phyloP scores from a whole-genome alignment of 306 rosid species.

The Lotus japonicus region DNA sequence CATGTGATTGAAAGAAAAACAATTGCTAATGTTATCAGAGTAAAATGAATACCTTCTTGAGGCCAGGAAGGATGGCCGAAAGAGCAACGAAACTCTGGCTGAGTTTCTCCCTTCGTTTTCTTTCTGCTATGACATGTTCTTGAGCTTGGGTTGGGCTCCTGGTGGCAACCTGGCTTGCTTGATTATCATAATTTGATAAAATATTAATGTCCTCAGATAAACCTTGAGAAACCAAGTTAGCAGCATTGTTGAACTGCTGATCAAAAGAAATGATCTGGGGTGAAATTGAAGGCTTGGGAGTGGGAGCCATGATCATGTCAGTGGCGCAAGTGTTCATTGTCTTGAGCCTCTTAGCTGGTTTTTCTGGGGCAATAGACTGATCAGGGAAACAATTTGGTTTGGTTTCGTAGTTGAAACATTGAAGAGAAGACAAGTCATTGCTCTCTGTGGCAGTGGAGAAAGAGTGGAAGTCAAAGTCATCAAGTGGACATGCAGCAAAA shows the following conservation, averaged over 20 bases:
- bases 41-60: conserved; percentile 52
- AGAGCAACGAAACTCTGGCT: conserved; percentile 72
- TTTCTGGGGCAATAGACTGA: neutral
- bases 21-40: too few relatives aligned
- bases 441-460: conserved; percentile 20
- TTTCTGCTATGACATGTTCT: conserved; percentile 76
- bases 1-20: too few relatives aligned
- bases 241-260: conserved; percentile 11
- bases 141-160: conserved; percentile 41
- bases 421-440: neutral
- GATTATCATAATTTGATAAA: conserved; percentile 2
- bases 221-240: conserved; percentile 19
- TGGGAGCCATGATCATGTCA: neutral
- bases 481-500: conserved; percentile 12
- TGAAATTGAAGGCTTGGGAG: conserved; percentile 16
- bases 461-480: neutral
- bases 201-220: conserved; percentile 15
- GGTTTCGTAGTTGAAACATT: conserved; percentile 4
- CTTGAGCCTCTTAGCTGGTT: conserved; percentile 32
- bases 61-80: conserved; percentile 78
- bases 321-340: neutral
- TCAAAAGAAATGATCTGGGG: conserved; percentile 61
- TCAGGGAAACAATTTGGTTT: conserved; percentile 17
- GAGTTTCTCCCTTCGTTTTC: conserved; percentile 85
- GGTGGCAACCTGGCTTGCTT: conserved; percentile 10